phyloP scores from a whole-genome alignment of 805 yeast genomes.

The Sungouiella thailandica region DNA sequence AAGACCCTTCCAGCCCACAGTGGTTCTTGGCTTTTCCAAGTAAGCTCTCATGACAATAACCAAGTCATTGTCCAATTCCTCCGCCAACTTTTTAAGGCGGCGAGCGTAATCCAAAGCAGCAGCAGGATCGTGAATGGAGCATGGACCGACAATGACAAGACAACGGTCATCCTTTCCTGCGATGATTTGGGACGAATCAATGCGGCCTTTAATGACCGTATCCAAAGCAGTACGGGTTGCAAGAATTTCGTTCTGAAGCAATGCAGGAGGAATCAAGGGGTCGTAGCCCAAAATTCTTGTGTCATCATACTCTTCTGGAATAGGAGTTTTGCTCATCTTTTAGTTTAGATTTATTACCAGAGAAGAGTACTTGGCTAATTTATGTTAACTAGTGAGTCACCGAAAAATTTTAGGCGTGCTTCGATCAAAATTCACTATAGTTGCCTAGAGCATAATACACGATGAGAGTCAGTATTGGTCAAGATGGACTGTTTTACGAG shows the following conservation, averaged over 20 bases:
- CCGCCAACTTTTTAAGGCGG: conserved; percentile 53
- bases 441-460: no score
- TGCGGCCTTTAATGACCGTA: conserved; percentile 71
- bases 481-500: no score
- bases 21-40: conserved; percentile 96
- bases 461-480: no score
- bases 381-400: conserved; percentile 11
- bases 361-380: no score
- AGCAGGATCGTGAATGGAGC: conserved; percentile 90
- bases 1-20: conserved; percentile 98
- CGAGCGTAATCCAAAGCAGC: conserved; percentile 89
- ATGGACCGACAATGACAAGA: conserved; percentile 90
- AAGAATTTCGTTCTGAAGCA: conserved; percentile 81
- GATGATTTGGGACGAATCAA: conserved; percentile 65
- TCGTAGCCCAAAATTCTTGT: conserved; percentile 84
- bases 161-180: conserved; percentile 83
- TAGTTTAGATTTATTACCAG: no score
- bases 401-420: conserved; percentile 15
- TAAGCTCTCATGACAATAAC: conserved; percentile 95
- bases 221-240: conserved; percentile 55
- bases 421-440: conserved; percentile 3
- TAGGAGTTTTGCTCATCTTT: conserved; percentile 44
- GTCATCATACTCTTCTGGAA: conserved; percentile 66
- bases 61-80: conserved; percentile 66
- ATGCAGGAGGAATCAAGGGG: conserved; percentile 93